These are phyloP conservation scores for Carallia brachiata DNA, from an alignment of 345 rosid genomes.

Conservation along the genomic window DNA sequence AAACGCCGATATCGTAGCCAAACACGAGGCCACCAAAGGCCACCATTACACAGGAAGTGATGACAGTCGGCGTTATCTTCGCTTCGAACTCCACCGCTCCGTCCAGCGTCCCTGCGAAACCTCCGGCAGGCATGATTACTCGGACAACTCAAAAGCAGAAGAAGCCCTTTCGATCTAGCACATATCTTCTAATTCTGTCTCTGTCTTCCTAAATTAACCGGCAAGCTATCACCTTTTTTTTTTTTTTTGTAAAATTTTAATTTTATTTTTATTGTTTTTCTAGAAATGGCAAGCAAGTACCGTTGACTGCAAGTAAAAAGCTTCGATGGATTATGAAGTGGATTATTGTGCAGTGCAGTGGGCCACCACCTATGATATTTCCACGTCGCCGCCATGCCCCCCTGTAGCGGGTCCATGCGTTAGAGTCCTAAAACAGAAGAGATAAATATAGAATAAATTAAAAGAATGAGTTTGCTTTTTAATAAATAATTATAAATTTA, in stretches of 20 bases:
- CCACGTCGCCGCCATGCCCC: slow-evolving; percentile 27
- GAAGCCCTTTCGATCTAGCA: not conserved
- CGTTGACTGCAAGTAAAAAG: not conserved
- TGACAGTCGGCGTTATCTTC: slow-evolving; percentile 84
- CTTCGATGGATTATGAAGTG: not conserved
- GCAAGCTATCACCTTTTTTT: no score
- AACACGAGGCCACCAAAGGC: slow-evolving; percentile 99
- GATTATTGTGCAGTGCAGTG: slow-evolving; percentile 10
- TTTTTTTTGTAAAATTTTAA: no score
- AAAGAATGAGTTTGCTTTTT: no score
- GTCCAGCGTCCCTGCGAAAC: slow-evolving; percentile 46
- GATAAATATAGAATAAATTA: no score
- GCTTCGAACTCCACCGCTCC: slow-evolving; percentile 80
- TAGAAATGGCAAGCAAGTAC: no score
- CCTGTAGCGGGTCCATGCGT: no score
- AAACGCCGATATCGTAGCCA: slow-evolving; percentile 89
- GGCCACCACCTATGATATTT: slow-evolving; percentile 12
- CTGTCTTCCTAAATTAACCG: no score
- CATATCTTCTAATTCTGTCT: no score
- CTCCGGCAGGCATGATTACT: slow-evolving; percentile 66
- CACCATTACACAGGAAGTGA: slow-evolving; percentile 87
- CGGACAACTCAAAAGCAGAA: not conserved
- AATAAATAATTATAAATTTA: no score
- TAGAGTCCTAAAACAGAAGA: no score
- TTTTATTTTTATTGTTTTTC: no score